phyloP scores from a whole-genome alignment of 345 rosid genomes.

The Passiflora organensis region DNA sequence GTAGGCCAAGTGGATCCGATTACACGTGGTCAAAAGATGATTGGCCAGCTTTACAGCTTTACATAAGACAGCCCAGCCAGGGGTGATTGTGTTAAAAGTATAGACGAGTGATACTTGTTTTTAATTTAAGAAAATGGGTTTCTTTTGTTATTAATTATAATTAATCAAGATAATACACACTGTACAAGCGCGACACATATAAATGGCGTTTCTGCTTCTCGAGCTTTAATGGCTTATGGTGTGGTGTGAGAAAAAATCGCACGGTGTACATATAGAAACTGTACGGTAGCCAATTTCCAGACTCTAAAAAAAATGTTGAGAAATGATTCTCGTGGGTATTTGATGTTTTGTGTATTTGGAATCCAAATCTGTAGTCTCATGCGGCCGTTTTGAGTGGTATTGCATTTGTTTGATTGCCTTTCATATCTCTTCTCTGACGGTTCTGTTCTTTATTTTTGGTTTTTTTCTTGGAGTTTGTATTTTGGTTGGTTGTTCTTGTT shows the following conservation, averaged over 20 bases:
- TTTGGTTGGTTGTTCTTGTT: background rate
- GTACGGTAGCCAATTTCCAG: background rate
- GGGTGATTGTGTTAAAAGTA: too few relatives aligned
- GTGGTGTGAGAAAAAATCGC: background rate
- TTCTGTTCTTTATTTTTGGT: too few relatives aligned
- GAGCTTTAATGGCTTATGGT: background rate
- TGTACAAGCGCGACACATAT: background rate
- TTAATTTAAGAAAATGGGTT: too few relatives aligned
- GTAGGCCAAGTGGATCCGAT: too few relatives aligned
- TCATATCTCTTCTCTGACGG: background rate
- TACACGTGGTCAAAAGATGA: too few relatives aligned
- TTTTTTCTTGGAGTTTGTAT: too few relatives aligned
- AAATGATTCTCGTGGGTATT: background rate
- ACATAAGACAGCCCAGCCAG: too few relatives aligned
- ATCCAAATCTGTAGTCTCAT: too few relatives aligned
- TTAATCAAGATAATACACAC: too few relatives aligned
- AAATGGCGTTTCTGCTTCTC: constrained; percentile 3
- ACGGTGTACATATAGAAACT: background rate
- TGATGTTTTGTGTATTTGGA: background rate
- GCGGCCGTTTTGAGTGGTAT: background rate
- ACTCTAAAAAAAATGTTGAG: background rate
- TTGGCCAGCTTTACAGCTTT: too few relatives aligned
- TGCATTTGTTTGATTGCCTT: background rate
- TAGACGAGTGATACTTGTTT: too few relatives aligned
- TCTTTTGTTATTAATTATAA: too few relatives aligned